Conservation (phyloP, 805 yeast genomes). For the Candida silvicultrix region DNA sequence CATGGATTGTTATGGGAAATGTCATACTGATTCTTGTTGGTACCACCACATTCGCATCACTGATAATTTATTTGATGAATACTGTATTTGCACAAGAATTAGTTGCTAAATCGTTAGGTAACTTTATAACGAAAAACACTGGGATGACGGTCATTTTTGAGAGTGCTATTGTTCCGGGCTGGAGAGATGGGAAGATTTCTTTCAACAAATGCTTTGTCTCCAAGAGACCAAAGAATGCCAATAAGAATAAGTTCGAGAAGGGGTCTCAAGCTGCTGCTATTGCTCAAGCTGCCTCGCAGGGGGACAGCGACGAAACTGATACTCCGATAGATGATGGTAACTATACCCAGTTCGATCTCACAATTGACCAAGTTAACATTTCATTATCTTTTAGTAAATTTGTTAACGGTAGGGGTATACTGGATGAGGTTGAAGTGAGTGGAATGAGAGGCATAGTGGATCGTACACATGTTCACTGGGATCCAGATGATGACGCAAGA, state of each 20-base stretch:
- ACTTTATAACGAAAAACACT: slow-evolving; percentile 75
- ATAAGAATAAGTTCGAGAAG: slow-evolving; percentile 46
- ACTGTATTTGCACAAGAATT: slow-evolving; percentile 55
- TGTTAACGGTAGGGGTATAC: slow-evolving; percentile 84
- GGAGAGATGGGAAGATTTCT: slow-evolving; percentile 82
- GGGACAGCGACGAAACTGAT: slow-evolving; percentile 16
- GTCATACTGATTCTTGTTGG: slow-evolving; percentile 72
- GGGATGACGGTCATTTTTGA: slow-evolving; percentile 83
- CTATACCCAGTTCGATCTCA: slow-evolving; percentile 90
- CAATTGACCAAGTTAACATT: slow-evolving; percentile 78
- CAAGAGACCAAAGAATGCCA: slow-evolving; percentile 60
- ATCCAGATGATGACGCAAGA: slow-evolving; percentile 74
- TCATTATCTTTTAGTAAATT: slow-evolving; percentile 80
- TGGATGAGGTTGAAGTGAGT: slow-evolving; percentile 70
- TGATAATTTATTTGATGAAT: slow-evolving; percentile 68
- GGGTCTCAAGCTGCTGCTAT: slow-evolving; percentile 72
- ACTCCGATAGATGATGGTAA: slow-evolving; percentile 76
- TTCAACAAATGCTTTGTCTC: slow-evolving; percentile 84
- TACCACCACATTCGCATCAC: slow-evolving; percentile 87
- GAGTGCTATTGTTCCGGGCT: slow-evolving; percentile 89
- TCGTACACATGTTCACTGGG: slow-evolving; percentile 82
- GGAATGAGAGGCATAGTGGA: slow-evolving; percentile 93
- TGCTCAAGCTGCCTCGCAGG: slow-evolving; percentile 31
- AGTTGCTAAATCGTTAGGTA: slow-evolving; percentile 77
- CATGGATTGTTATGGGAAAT: slow-evolving; percentile 91